Percentiles rank a stretch among this genome's conserved stretches.
Conservation (phyloP, 495 filamentous ascomycete species). For the Aeminium ludgeri region DNA sequence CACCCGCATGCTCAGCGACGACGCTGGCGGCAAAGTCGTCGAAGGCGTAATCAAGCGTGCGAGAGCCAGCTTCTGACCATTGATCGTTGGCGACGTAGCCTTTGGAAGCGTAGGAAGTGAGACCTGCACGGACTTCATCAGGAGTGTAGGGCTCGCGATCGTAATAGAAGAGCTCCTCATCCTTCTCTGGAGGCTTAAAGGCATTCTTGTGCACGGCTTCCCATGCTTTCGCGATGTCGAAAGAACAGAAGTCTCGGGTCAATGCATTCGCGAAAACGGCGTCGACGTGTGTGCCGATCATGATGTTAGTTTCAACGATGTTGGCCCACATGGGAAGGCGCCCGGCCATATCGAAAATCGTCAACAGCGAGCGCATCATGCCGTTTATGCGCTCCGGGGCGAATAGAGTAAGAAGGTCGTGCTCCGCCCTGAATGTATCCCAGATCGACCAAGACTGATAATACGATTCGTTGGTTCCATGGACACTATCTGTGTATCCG, state of each 20-base stretch:
- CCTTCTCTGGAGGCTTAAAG: conserved; percentile 9
- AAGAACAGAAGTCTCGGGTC: conserved; percentile 6
- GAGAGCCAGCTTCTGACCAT: conserved; percentile 14
- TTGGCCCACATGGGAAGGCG: conserved; percentile 16
- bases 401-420: conserved; percentile 11
- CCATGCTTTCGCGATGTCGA: conserved; percentile 10
- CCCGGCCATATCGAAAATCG: conserved; percentile 12
- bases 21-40: conserved; percentile 14
- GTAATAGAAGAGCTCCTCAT: conserved; percentile 13
- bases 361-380: conserved; percentile 14
- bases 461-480: conserved; percentile 10
- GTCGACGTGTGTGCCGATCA: conserved; percentile 16
- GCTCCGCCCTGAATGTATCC: conserved; percentile 16
- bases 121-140: conserved; percentile 12
- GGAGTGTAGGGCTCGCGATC: conserved; percentile 15
- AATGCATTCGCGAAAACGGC: conserved; percentile 16
- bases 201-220: conserved; percentile 15
- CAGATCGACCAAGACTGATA: conserved; percentile 14
- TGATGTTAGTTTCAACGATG: conserved; percentile 16
- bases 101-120: conserved; percentile 9
- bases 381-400: conserved; percentile 14
- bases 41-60: conserved; percentile 14
- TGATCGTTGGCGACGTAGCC: conserved; percentile 15
- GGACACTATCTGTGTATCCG: conserved; percentile 15
- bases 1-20: conserved; percentile 10